A percentile compares a stretch with the other conserved stretches of the same genome.
Conservation (phyloP, 805 yeast genomes). For the Kuraishia capsulata region DNA sequence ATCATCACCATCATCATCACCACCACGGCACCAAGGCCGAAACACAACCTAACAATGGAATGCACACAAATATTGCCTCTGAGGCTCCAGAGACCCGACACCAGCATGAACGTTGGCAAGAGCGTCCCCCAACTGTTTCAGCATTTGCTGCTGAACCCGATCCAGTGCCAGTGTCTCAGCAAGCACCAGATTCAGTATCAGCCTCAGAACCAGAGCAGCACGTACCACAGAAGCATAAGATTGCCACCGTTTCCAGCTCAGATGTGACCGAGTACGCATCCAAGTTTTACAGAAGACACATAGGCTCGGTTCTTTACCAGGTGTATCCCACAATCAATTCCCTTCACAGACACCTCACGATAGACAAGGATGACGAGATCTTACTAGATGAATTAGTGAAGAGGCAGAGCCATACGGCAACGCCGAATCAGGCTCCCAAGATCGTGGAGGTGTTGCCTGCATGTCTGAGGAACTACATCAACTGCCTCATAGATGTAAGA, state of each 20-base stretch:
- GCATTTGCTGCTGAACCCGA: too few species aligned
- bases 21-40: not conserved
- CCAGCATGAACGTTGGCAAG: too few species aligned
- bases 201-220: not conserved
- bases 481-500: conserved; percentile 43
- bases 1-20: conserved; percentile 19
- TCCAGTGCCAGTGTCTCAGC: not conserved
- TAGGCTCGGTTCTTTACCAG: conserved; percentile 52
- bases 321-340: conserved; percentile 43
- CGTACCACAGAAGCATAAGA: not conserved
- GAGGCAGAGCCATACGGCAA: too few species aligned
- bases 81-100: too few species aligned
- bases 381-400: conserved; percentile 9
- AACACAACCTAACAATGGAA: not conserved
- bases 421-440: conserved; percentile 12
- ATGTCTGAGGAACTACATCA: conserved; percentile 27
- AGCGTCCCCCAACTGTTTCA: too few species aligned
- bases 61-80: not conserved
- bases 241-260: conserved; percentile 22
- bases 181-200: not conserved
- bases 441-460: conserved; percentile 21
- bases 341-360: conserved; percentile 10
- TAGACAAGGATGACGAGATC: conserved; percentile 10
- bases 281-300: conserved; percentile 31
- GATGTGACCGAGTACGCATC: conserved; percentile 30